Percentiles rank a stretch among this genome's conserved stretches.
Conservation (phyloP, 1,284 basidiomycete species). For the Xerocomus nothofagi region DNA sequence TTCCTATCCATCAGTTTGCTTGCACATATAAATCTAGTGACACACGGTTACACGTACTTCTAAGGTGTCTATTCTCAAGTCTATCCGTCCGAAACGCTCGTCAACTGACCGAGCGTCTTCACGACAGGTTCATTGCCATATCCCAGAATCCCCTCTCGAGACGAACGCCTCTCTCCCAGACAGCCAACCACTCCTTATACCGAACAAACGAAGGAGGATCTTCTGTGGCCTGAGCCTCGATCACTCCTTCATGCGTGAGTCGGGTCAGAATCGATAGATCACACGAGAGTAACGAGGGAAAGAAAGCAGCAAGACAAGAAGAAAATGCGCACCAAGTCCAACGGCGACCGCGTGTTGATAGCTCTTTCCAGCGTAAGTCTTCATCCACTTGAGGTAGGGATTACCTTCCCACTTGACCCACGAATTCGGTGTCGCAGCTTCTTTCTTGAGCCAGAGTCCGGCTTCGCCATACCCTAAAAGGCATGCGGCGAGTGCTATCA, state of each 20-base stretch:
- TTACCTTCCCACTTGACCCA: conserved; percentile 68
- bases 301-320: neutral
- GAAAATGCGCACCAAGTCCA: conserved; percentile 60
- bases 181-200: conserved; percentile 65
- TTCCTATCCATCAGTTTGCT: too few relatives aligned
- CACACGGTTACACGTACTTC: neutral
- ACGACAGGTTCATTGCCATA: conserved; percentile 60
- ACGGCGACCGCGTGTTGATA: conserved; percentile 72
- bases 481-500: conserved; percentile 85
- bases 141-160: conserved; percentile 93
- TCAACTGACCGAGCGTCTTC: neutral
- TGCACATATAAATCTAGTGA: too few relatives aligned
- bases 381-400: conserved; percentile 79
- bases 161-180: conserved; percentile 79
- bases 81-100: neutral
- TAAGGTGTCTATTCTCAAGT: neutral
- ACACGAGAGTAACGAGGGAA: neutral
- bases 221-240: conserved; percentile 58
- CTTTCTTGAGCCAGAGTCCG: conserved; percentile 73
- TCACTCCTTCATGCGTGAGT: conserved; percentile 44
- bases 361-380: conserved; percentile 72
- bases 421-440: conserved; percentile 47
- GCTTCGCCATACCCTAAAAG: conserved; percentile 95
- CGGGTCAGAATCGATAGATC: neutral
- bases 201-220: conserved; percentile 67